Evolutionary conservation across 2,329 filamentous ascomycete genomes (phyloP), one percentile per base, ranked within the genome.

Genomic region (Colletotrichum acutatum): DNA sequence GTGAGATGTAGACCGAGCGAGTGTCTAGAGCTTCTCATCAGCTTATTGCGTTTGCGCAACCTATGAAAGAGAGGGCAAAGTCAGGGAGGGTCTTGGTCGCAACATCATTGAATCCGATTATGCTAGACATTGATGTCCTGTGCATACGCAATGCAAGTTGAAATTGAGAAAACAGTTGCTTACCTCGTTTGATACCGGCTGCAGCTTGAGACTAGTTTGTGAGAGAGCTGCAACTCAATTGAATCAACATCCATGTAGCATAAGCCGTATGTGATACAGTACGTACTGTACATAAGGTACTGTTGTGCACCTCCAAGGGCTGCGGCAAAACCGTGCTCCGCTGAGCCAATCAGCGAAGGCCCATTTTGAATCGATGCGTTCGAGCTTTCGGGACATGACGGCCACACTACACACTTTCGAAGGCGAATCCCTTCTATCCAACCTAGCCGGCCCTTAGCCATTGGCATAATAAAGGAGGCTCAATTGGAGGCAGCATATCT

Each of bases 401-500:
- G 68, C 49, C 70, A 74, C 66, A 74, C 65, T 57, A 53, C 60
- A 73, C 66, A 70, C 64, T 57, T 65, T 58, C 58, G 66, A 75
- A 68, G 68, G 61, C 73, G 72, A 74, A 68, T 72, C 66, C 74
- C 58, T 62, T 74, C 74, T 32, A 71, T 75, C 42, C 28, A 71
- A 65, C 69, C 64, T 54, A 75, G 74, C 53, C 67, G 68, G 69
- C 74, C 70, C 57, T 56, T 34, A 74, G 66, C 74, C 73, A 65
- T 69, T 68, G 74, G 68, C 72, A 74, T 62, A 67, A 61, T 73
- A 58, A 64, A 75, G 72, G 72, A 75, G 74, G 74, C 69, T 75
- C 74, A 75, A 75, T 75, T 74, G 72, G 73, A 70, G 74, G 72
- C 66, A 71, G 56, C 49, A 34, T 16, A 74, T 75, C 74, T 72